Base-by-base conservation (phyloP, 306 rosid species). In the Phaseolus lunatus region DNA sequence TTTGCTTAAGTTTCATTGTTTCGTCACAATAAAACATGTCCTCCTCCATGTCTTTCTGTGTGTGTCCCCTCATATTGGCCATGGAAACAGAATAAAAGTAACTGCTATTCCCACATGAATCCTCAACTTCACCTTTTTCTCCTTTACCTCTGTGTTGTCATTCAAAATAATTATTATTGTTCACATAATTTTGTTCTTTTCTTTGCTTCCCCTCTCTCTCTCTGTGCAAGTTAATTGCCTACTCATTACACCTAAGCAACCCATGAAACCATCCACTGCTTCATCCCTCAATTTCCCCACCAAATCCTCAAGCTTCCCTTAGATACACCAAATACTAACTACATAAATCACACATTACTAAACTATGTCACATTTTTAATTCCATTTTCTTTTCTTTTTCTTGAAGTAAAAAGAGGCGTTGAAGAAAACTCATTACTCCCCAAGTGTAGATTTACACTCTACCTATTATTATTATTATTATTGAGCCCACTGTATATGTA, bases 61-160 rank as follows among this genome's bases (percentile, higher is more conserved):
- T 62, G 56, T 44, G 73, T 47, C 18, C 73, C 78, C 65, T 63
- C 54, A 53, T 33, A 80, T 58, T 64, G 75, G 85, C 86, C 85
- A 83, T 81, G 83, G 74, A 82, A 79, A 81, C 49, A 84, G 81
- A 86, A 83, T 74, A 78, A 77, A 52, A 85, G 86, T 63, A 59
- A 76, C 85, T 86, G 86, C 86, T 79, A 84, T 85, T 53, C 84
- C 87, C 97, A 87, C 96, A 88, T 91, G 98, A 94, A 91, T 87
- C 88, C 90, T 83, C 82, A 75, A 49, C 75, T 70, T 83, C 86
- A 80, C 90, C 77, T 78, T 85, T 86, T 81, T 72, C 72, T 74
- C 77, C 78, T 82, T 80, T 23, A 26, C 45, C 70, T n/a, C n/a
- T 54, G 71, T 45, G 52, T 72, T 52, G 22, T 27, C 53, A 84